Conservation (phyloP, 108 stramenopile species). For the Mediolabrus comicus region DNA sequence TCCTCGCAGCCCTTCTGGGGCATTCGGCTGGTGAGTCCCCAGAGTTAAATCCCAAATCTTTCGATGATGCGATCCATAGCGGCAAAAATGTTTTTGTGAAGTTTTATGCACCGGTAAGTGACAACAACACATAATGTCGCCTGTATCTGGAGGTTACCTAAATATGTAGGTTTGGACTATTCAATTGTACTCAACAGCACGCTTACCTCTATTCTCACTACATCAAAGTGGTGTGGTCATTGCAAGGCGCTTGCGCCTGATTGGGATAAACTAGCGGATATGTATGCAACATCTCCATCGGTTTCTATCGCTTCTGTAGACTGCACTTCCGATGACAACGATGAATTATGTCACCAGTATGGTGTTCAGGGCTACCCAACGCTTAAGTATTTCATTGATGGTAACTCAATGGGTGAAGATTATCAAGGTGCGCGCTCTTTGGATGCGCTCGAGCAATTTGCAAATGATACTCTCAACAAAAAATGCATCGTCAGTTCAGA, state of each 20-base stretch:
- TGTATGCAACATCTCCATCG: constrained; percentile 67
- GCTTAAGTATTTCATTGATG: constrained; percentile 64
- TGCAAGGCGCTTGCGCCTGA: constrained; percentile 69
- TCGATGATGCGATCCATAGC: constrained; percentile 22
- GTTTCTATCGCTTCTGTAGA: constrained; percentile 72
- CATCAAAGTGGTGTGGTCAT: constrained; percentile 57
- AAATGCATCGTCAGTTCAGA: constrained; percentile 57
- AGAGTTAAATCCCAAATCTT: constrained; percentile 33
- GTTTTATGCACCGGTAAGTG: constrained; percentile 39
- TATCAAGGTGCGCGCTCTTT: constrained; percentile 67
- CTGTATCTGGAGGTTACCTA: not conserved
- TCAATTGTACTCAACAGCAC: not conserved
- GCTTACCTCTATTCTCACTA: not conserved
- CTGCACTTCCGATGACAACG: constrained; percentile 51
- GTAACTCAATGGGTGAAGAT: constrained; percentile 50
- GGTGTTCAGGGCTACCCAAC: constrained; percentile 55
- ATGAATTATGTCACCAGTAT: constrained; percentile 56
- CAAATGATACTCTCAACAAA: constrained; percentile 56
- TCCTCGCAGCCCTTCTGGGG: not conserved
- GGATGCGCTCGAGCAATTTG: constrained; percentile 55
- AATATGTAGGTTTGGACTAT: no score
- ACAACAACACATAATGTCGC: not conserved
- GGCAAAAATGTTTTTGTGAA: constrained; percentile 46
- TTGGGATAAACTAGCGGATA: constrained; percentile 71
- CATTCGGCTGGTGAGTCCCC: constrained; percentile 18